These are phyloP conservation scores for Apiospora hydei DNA, from an alignment of 2,329 filamentous ascomycete species.

Conservation along the genomic window DNA sequence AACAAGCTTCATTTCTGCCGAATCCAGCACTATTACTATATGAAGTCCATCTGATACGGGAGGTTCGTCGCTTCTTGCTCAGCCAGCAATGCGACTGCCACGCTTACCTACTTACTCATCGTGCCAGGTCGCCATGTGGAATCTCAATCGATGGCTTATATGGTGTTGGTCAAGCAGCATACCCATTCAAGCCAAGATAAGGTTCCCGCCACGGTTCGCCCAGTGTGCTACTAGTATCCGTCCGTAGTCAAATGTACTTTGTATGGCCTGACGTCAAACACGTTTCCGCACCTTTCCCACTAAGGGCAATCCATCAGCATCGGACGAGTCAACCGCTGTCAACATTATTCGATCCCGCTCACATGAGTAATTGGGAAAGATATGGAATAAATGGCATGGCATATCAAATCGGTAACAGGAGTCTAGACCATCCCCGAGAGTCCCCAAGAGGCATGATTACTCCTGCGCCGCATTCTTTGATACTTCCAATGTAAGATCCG, in stretches of 20 bases:
- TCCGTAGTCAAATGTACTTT: not conserved
- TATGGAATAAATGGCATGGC: not conserved
- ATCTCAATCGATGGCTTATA: not conserved
- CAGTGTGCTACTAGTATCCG: no score
- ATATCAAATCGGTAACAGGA: not conserved
- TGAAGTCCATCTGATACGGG: no score
- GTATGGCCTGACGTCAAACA: not conserved
- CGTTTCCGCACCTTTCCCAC: not conserved
- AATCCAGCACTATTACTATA: no score
- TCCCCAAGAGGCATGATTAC: not conserved
- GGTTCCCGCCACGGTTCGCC: not conserved
- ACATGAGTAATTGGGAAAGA: not conserved
- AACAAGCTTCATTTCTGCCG: no score
- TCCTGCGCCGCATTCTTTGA: not conserved
- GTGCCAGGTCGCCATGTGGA: no score
- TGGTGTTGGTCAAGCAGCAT: not conserved
- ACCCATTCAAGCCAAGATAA: not conserved
- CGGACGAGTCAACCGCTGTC: not conserved
- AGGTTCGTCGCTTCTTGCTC: no score
- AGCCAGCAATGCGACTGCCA: not conserved
- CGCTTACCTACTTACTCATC: no score
- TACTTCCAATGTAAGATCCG: not conserved
- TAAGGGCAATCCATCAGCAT: not conserved
- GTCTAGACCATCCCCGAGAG: not conserved
- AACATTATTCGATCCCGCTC: not conserved